Percentiles rank a stretch among this genome's conserved stretches.
Evolutionary conservation across 306 rosid genomes (phyloP).

Genomic region (Prunus davidiana): DNA sequence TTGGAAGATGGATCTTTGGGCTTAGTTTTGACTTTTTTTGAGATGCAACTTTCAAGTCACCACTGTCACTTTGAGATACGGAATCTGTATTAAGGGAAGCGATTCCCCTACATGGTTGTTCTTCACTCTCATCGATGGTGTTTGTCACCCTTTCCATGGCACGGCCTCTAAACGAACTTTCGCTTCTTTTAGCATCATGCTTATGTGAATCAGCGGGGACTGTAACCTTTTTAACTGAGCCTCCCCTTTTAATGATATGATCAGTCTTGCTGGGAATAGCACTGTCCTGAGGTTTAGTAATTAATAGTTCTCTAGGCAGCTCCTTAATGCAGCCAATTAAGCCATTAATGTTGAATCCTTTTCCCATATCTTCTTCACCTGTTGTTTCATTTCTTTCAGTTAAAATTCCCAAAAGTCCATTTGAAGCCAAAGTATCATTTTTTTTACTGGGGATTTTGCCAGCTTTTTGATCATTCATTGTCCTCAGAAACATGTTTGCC

Average conservation of each 20-base stretch:
- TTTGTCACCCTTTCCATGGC: neutral
- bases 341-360: neutral
- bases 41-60: slow-evolving; percentile 1
- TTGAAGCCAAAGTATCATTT: neutral
- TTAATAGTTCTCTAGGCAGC: neutral
- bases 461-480: neutral
- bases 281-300: neutral
- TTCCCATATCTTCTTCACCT: neutral
- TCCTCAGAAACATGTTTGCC: slow-evolving; percentile 2
- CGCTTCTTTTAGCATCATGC: neutral
- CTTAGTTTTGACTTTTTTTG: neutral
- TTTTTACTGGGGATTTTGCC: neutral
- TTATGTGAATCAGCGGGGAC: neutral
- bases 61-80: neutral
- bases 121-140: neutral
- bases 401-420: neutral
- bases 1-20: neutral
- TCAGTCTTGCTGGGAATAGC: neutral
- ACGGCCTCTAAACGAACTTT: neutral
- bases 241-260: neutral
- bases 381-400: slow-evolving; percentile 1
- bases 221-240: neutral
- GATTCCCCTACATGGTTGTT: neutral
- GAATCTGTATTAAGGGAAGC: neutral
- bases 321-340: slow-evolving; percentile 12